Base-by-base conservation (phyloP, 208 protist genomes). In the Wallacemonas rigidus region DNA sequence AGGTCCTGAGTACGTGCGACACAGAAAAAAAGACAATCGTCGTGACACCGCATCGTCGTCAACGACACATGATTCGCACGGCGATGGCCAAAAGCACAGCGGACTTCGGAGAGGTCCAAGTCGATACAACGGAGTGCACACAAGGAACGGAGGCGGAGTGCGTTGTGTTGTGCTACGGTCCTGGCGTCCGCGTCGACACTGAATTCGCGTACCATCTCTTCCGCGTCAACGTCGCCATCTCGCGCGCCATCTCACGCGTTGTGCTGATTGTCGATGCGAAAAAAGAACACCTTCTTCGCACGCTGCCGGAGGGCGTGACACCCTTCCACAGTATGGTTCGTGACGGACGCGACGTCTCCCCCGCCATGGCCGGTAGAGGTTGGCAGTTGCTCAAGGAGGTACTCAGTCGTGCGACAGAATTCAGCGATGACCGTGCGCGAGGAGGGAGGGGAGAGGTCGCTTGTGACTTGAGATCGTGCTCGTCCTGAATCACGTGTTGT, bases 201-300 rank as follows among this genome's bases (percentile, higher is more conserved):
- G 38, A 55, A 0, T 74, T 74, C 67, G 39, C 58, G 15, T 79
- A 70, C 58, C 41, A 69, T 8, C 40, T 74, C 8, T 69, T 61
- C 11, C 74, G 67, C 38, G 17, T 79, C 35, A 79, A 74, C 38
- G 68, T 79, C 14, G 74, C 68, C 36, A 14, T 74, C 8, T 74
- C 74, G 5, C 74, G 67, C 36, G 68, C 67, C 15, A 56, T 53
- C 35, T 17, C 41, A 8, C 45, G 50, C 3, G 64, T 77, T 2
- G 67, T 67, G 14, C 17, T 77, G 4, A 36, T 77, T 3, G 15
- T 77, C 2, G 41, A 70, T 53, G 26, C 11, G 38, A 43, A 3
- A 15, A 76, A 76, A 43, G 41, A 6, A 11, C 6, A 39, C 3
- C 15, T 65, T 6, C 60, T 65, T 44, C 60, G 40, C 4, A 11